Percentiles rank a stretch among this genome's conserved stretches.
Evolutionary conservation across 2,329 filamentous ascomycete genomes (phyloP).

Genomic region (Colletotrichum siamense): DNA sequence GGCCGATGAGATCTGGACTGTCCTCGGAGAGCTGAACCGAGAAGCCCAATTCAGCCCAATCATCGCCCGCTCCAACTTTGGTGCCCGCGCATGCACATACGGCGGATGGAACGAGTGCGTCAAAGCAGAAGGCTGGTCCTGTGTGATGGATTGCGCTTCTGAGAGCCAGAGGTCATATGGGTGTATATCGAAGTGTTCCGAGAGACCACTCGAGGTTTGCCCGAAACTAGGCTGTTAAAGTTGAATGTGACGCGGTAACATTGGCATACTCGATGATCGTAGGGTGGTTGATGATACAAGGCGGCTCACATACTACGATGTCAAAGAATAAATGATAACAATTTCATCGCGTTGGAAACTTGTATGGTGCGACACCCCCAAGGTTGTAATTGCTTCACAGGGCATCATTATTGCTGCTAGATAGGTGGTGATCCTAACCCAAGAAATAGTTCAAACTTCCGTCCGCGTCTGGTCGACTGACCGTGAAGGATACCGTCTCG

Average conservation of each 20-base stretch:
- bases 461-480: neutral
- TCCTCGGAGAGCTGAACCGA: neutral
- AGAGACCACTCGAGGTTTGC: neutral
- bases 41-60: neutral
- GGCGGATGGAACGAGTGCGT: neutral
- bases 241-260: fast-evolving
- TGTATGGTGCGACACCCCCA: fast-evolving
- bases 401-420: neutral
- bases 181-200: neutral
- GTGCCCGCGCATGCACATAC: neutral
- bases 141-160: neutral
- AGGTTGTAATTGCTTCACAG: fast-evolving
- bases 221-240: neutral
- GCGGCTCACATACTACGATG: neutral
- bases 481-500: neutral
- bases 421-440: neutral
- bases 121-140: neutral
- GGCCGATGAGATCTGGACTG: neutral
- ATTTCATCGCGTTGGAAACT: neutral
- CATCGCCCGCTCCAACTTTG: neutral
- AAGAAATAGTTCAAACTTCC: neutral
- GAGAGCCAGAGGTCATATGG: neutral
- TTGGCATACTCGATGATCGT: neutral
- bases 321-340: neutral
- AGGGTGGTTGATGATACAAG: fast-evolving